Percentiles rank a stretch among this genome's conserved stretches.
Evolutionary conservation across 2,329 filamentous ascomycete genomes (phyloP).

Genomic region (Juglanconis oblonga): DNA sequence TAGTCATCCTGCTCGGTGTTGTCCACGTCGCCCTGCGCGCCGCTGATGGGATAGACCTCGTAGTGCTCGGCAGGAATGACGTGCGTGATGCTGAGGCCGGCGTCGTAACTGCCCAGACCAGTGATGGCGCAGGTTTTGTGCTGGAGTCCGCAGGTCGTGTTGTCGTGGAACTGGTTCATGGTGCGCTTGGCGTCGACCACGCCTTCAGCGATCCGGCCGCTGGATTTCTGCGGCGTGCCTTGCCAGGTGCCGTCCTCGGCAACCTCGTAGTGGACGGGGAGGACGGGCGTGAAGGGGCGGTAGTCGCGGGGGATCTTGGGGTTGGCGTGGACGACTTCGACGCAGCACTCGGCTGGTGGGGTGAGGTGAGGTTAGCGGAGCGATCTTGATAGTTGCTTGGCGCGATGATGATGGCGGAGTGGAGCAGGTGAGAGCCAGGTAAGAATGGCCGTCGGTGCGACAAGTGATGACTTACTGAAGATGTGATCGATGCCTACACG

Average conservation of each 20-base stretch:
- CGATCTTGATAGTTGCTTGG: too few species aligned
- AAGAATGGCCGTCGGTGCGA: not conserved
- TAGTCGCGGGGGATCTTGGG: not conserved
- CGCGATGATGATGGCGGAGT: not conserved
- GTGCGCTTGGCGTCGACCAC: conserved; percentile 50
- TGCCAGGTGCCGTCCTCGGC: not conserved
- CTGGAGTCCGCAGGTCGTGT: not conserved
- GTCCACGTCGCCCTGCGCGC: not conserved
- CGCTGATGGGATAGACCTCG: not conserved
- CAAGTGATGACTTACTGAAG: not conserved
- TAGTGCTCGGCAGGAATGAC: not conserved
- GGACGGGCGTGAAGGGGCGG: not conserved
- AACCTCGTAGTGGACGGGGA: not conserved
- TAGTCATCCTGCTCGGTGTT: not conserved
- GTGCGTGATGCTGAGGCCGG: not conserved
- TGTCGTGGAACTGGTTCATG: not conserved
- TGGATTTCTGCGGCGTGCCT: conserved; percentile 65
- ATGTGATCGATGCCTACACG: not conserved
- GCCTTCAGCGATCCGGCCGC: conserved; percentile 73
- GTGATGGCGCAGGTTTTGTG: not conserved
- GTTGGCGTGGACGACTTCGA: not conserved
- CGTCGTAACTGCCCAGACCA: not conserved
- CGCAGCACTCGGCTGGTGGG: not conserved
- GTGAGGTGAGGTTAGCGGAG: too few species aligned
- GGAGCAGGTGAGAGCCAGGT: not conserved